Conservation (phyloP, 2,329 filamentous ascomycete species). For the Elsinoe perseae region DNA sequence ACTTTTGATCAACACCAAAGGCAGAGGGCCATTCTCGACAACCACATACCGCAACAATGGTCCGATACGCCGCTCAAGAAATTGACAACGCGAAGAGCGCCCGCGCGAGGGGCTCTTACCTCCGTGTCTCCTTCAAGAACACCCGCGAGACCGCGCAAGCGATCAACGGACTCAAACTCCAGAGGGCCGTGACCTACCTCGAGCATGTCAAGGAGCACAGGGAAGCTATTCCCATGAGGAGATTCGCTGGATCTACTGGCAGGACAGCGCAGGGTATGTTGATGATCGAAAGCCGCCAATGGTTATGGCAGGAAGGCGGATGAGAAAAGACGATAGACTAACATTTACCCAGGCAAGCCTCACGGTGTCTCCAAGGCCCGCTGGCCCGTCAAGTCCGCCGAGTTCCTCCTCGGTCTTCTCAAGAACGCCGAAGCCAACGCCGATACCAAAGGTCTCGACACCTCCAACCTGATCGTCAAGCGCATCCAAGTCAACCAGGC, state of each 20-base stretch:
- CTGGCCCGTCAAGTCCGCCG: slow-evolving; percentile 98
- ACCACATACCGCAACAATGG: slow-evolving; percentile 37
- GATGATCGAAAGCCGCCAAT: slow-evolving; percentile 13
- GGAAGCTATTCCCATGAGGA: slow-evolving; percentile 96
- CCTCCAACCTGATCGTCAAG: slow-evolving; percentile 95
- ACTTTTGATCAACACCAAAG: not conserved
- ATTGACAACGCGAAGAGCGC: slow-evolving; percentile 88
- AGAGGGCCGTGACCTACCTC: slow-evolving; percentile 91
- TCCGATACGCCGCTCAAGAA: slow-evolving; percentile 91
- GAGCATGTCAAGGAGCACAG: slow-evolving; percentile 96
- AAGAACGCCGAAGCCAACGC: slow-evolving; percentile 97
- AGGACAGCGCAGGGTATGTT: slow-evolving; percentile 94
- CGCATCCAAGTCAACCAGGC: slow-evolving; percentile 99
- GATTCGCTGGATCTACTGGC: slow-evolving; percentile 92
- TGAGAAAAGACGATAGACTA: slow-evolving; percentile 22
- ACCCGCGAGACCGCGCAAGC: slow-evolving; percentile 98
- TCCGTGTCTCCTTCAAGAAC: slow-evolving; percentile 99
- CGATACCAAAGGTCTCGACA: slow-evolving; percentile 95
- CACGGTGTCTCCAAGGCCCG: slow-evolving; percentile 96
- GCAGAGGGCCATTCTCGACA: slow-evolving; percentile 1
- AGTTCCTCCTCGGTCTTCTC: slow-evolving; percentile 94
- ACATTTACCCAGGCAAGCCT: slow-evolving; percentile 70
- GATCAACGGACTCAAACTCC: slow-evolving; percentile 98
- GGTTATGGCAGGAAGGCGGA: not conserved
- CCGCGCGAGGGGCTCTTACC: slow-evolving; percentile 95